Conservation (phyloP, 345 rosid species). For the Stellera chamaejasme region DNA sequence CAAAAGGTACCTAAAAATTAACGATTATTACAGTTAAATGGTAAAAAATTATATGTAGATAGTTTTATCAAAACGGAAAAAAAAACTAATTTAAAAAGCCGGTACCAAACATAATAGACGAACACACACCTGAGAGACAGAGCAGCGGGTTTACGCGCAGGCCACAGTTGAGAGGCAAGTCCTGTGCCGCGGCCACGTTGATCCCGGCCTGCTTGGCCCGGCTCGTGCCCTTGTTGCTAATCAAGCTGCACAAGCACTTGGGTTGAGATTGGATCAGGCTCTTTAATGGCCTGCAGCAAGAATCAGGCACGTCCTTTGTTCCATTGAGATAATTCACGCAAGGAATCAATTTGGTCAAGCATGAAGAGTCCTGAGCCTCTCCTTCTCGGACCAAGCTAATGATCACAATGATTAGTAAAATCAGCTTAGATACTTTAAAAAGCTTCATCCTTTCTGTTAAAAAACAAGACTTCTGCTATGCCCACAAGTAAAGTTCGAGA, state of each 20-base stretch:
- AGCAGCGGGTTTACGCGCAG: slow-evolving; percentile 51
- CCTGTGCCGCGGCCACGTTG: slow-evolving; percentile 49
- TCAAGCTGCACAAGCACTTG: slow-evolving; percentile 49
- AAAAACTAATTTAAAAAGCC: too few relatives aligned
- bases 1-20: too few relatives aligned
- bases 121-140: slow-evolving; percentile 31
- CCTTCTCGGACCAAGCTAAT: not conserved
- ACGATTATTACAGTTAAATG: too few relatives aligned
- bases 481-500: too few relatives aligned
- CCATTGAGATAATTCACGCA: slow-evolving; percentile 55
- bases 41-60: too few relatives aligned
- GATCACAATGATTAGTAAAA: too few relatives aligned
- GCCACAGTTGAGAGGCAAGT: slow-evolving; percentile 65
- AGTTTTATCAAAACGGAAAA: too few relatives aligned
- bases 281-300: slow-evolving; percentile 63
- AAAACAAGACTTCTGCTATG: too few relatives aligned
- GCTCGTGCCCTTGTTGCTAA: slow-evolving; percentile 46
- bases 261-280: slow-evolving; percentile 41
- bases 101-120: too few relatives aligned
- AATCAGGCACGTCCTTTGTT: slow-evolving; percentile 39
- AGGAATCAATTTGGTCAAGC: slow-evolving; percentile 49
- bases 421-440: too few relatives aligned
- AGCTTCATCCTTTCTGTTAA: too few relatives aligned
- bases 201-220: slow-evolving; percentile 55
- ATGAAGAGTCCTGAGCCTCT: slow-evolving; percentile 24